Conservation (phyloP, 2,329 filamentous ascomycete genomes). For the Remersonia thermophila region DNA sequence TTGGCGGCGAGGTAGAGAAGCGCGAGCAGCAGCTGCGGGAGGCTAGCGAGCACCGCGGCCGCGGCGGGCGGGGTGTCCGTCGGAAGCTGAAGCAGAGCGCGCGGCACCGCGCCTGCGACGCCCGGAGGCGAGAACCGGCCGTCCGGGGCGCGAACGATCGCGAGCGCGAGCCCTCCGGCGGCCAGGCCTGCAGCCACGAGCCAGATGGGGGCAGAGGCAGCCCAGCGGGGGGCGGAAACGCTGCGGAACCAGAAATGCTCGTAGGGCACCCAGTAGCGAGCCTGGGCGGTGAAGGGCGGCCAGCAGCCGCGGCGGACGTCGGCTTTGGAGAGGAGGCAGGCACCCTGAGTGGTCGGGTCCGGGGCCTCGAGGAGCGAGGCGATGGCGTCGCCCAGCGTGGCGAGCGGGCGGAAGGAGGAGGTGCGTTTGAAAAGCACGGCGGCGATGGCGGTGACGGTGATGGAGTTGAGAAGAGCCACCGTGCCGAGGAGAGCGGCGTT, state of each 20-base stretch:
- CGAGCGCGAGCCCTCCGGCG: conserved; percentile 27
- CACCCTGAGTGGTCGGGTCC: conserved; percentile 30
- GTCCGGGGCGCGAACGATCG: conserved; percentile 21
- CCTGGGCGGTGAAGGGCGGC: conserved; percentile 23
- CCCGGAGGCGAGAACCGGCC: conserved; percentile 28
- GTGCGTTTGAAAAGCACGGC: conserved; percentile 18
- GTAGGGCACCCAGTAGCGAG: conserved; percentile 30
- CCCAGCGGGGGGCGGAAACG: conserved; percentile 32
- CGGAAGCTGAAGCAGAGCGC: conserved; percentile 19
- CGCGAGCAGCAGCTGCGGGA: conserved; percentile 38
- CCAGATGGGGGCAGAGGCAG: conserved; percentile 29
- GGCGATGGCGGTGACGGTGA: conserved; percentile 24
- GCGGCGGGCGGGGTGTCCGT: conserved; percentile 14
- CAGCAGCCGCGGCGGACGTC: conserved; percentile 34
- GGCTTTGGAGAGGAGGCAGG: conserved; percentile 34
- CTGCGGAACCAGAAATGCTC: conserved; percentile 34
- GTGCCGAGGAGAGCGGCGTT: conserved; percentile 32
- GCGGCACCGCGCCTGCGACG: conserved; percentile 20
- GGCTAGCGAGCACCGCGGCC: conserved; percentile 28
- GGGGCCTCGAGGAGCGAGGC: conserved; percentile 35
- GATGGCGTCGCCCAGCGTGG: conserved; percentile 40
- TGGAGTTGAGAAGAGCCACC: conserved; percentile 30
- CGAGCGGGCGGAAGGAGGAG: conserved; percentile 30
- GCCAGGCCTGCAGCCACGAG: conserved; percentile 25
- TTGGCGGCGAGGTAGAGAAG: conserved; percentile 36